phyloP scores from a whole-genome alignment of 768 basidiomycete species.

The Clitopilus hobsonii region DNA sequence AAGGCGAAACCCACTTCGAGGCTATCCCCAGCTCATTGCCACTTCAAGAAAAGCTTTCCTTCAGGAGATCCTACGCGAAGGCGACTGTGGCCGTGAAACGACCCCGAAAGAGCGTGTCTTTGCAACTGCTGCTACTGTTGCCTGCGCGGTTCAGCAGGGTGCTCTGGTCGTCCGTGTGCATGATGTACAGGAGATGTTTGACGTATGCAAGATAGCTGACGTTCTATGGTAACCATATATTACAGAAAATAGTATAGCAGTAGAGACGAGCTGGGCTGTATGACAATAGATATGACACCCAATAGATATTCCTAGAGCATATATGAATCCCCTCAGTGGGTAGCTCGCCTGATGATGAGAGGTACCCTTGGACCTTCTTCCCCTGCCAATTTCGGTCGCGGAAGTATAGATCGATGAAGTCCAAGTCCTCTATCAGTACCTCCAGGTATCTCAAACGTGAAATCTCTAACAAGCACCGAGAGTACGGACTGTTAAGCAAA shows the following conservation, averaged over 20 bases:
- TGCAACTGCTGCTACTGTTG: slow-evolving; percentile 77
- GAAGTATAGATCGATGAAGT: slow-evolving; percentile 22
- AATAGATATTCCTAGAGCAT: too few relatives aligned
- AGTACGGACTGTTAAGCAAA: slow-evolving; percentile 28
- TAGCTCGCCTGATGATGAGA: slow-evolving; percentile 20
- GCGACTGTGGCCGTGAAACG: slow-evolving; percentile 49
- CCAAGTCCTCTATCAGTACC: slow-evolving; percentile 29
- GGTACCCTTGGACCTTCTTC: slow-evolving; percentile 25
- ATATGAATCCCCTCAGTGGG: not conserved
- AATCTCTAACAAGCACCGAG: slow-evolving; percentile 37
- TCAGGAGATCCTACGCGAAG: slow-evolving; percentile 53
- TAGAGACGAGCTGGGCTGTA: too few relatives aligned
- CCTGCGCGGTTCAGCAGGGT: slow-evolving; percentile 71
- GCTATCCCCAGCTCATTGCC: slow-evolving; percentile 71
- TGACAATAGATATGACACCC: too few relatives aligned
- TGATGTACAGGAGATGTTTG: slow-evolving; percentile 66
- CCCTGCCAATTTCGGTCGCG: slow-evolving; percentile 29
- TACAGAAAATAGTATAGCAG: not conserved
- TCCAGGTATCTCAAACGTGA: slow-evolving; percentile 31
- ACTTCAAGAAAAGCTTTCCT: slow-evolving; percentile 83
- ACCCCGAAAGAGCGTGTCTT: slow-evolving; percentile 62
- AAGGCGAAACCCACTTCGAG: slow-evolving; percentile 44
- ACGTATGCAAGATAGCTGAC: slow-evolving; percentile 65
- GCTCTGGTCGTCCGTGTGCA: slow-evolving; percentile 79
- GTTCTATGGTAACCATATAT: slow-evolving; percentile 40